Conservation (phyloP, 1,139 yeast genomes). For the Hyphopichia fennica region DNA sequence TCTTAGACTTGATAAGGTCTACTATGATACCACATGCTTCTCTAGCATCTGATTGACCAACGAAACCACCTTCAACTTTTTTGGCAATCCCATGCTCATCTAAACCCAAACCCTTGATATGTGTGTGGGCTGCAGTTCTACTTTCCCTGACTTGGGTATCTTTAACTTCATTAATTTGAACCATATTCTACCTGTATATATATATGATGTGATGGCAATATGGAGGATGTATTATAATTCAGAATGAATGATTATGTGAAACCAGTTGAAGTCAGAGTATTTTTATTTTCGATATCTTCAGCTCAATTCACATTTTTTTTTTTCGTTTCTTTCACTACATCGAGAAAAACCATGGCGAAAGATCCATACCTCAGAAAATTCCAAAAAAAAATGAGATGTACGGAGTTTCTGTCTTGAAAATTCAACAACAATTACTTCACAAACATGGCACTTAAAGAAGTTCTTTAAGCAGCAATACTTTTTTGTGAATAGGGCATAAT, state of each 20-base stretch:
- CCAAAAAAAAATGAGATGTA: no score
- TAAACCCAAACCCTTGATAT: conserved; percentile 90
- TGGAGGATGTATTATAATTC: neutral
- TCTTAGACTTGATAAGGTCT: conserved; percentile 88
- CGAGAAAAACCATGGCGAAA: no score
- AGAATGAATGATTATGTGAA: neutral
- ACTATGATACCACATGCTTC: conserved; percentile 97
- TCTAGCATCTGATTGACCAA: conserved; percentile 92
- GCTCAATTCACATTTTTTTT: neutral
- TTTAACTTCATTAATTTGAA: conserved; percentile 80
- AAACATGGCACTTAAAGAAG: no score
- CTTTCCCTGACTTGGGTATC: conserved; percentile 58
- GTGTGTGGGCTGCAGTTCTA: conserved; percentile 96
- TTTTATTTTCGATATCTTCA: neutral
- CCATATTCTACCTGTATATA: no score
- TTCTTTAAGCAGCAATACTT: no score
- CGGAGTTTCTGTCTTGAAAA: no score
- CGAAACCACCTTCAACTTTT: conserved; percentile 88
- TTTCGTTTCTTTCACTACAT: no score
- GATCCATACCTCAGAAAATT: no score
- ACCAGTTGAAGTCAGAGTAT: no score
- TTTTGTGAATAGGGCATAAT: no score
- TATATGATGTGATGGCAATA: neutral
- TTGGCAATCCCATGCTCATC: conserved; percentile 90
- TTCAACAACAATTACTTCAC: no score